These are phyloP conservation scores for Pyrus betulifolia DNA, from an alignment of 306 rosid genomes.

Conservation along the genomic window DNA sequence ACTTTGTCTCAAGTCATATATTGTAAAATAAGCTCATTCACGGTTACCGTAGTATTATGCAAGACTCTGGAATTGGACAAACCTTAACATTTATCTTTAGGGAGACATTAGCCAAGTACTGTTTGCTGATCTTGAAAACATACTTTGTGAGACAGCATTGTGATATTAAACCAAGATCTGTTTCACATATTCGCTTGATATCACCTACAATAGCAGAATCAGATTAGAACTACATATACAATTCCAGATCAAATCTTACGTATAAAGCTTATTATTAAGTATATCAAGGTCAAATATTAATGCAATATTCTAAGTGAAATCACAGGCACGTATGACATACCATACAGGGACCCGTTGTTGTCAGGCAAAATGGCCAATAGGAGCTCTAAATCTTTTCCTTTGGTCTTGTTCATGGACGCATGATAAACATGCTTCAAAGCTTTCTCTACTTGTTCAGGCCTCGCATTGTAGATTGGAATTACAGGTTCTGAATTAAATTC, in stretches of 20 bases:
- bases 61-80: slow-evolving; percentile 9
- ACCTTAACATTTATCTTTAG: slow-evolving; percentile 96
- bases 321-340: slow-evolving; percentile 22
- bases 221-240: not conserved
- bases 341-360: slow-evolving; percentile 84
- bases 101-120: slow-evolving; percentile 87
- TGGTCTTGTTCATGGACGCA: slow-evolving; percentile 67
- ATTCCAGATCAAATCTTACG: not conserved
- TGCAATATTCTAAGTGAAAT: not conserved
- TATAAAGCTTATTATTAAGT: not conserved
- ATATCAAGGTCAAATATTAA: not conserved
- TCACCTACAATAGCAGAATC: slow-evolving; percentile 54
- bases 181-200: slow-evolving; percentile 87
- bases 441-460: slow-evolving; percentile 88
- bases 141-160: slow-evolving; percentile 93
- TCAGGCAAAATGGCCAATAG: slow-evolving; percentile 81
- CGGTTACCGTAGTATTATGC: not conserved
- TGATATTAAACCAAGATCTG: slow-evolving; percentile 82
- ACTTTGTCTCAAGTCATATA: not conserved
- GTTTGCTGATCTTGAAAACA: slow-evolving; percentile 82
- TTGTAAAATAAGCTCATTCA: not conserved
- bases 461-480: slow-evolving; percentile 75
- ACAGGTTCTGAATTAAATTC: slow-evolving; percentile 79
- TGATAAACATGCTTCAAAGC: slow-evolving; percentile 82
- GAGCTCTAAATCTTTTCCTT: slow-evolving; percentile 85